A percentile compares a stretch with the other conserved stretches of the same genome.
Evolutionary conservation across 2,329 filamentous ascomycete genomes (phyloP).

Genomic region (Aureobasidium sp.): DNA sequence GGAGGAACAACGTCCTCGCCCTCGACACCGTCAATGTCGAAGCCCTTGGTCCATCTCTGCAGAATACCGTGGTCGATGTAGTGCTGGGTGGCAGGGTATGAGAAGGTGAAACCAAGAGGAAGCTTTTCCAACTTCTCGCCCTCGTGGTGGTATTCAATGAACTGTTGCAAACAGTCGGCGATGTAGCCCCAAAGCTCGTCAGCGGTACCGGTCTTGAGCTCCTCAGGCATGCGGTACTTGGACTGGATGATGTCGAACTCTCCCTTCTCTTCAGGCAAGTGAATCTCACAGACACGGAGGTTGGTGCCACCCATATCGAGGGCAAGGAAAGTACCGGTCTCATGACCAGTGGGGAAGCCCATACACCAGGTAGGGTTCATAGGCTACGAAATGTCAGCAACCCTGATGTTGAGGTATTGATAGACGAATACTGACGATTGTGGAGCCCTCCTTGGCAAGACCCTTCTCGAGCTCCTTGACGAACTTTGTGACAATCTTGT

Average conservation of each 20-base stretch:
- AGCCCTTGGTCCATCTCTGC: constrained; percentile 96
- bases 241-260: constrained; percentile 93
- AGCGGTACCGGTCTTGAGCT: constrained; percentile 74
- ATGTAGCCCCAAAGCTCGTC: constrained; percentile 94
- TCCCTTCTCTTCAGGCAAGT: constrained; percentile 75
- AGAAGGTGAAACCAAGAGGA: constrained; percentile 91
- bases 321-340: constrained; percentile 80
- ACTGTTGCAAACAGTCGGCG: constrained; percentile 84
- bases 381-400: constrained; percentile 45
- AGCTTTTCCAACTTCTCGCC: constrained; percentile 55
- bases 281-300: constrained; percentile 87
- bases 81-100: constrained; percentile 86
- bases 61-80: constrained; percentile 89
- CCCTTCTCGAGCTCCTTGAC: constrained; percentile 80
- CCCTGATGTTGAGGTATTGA: not conserved
- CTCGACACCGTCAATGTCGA: constrained; percentile 88
- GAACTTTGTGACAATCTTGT: constrained; percentile 86
- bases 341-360: constrained; percentile 75
- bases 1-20: constrained; percentile 84
- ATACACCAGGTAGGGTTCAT: constrained; percentile 99
- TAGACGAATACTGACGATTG: constrained; percentile 60
- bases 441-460: constrained; percentile 80
- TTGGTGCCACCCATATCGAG: constrained; percentile 97
- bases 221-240: constrained; percentile 90
- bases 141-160: constrained; percentile 77